Evolutionary conservation across 805 yeast species (phyloP).

Genomic region (Kregervanrija fluxuum): DNA sequence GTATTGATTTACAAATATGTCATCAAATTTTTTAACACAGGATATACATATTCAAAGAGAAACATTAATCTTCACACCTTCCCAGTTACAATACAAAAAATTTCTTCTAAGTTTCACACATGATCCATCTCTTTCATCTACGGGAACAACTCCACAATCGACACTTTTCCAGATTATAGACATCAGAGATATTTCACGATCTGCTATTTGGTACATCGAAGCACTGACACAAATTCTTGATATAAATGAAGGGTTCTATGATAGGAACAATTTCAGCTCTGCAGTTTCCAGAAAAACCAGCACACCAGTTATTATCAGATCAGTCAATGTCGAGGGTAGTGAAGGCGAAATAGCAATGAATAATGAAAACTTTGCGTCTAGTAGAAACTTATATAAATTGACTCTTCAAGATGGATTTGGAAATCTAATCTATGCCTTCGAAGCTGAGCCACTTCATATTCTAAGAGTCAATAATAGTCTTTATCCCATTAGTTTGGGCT

Average conservation of each 20-base stretch:
- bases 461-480: conserved; percentile 22
- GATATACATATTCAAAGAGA: no score
- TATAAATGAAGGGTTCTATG: conserved; percentile 53
- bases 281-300: conserved; percentile 3
- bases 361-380: background rate
- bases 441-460: conserved; percentile 45
- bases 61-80: no score
- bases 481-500: conserved; percentile 45
- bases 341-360: conserved; percentile 1
- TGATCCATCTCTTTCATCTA: no score
- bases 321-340: conserved; percentile 37
- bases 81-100: no score
- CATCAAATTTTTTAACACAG: no score
- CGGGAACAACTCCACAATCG: no score
- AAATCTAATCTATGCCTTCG: conserved; percentile 50
- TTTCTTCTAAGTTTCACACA: no score
- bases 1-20: no score
- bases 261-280: conserved; percentile 32
- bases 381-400: conserved; percentile 38
- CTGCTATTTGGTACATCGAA: conserved; percentile 49
- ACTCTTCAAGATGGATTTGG: conserved; percentile 49
- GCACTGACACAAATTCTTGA: conserved; percentile 44
- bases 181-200: conserved; percentile 44
- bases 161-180: conserved; percentile 49
- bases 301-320: conserved; percentile 33